Base-by-base conservation (phyloP, 305 asterid genomes). In the Euphrasia arctica region DNA sequence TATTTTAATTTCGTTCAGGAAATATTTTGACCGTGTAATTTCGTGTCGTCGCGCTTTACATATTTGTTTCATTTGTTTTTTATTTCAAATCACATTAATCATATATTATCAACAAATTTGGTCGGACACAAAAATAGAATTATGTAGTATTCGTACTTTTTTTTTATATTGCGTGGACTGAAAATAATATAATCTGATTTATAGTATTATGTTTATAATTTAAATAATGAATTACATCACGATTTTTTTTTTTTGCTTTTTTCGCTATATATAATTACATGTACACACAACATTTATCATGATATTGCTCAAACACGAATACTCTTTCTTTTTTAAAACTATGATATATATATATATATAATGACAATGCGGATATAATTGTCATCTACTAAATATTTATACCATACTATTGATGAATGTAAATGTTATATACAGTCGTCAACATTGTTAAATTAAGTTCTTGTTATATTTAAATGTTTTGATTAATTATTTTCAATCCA, bases 1-100 rank as follows among this genome's bases (percentile, higher is more conserved):
- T 25, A 54, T 57, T 67, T 58, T 28, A 45, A 50, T 41, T 67
- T 50, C 32, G 1, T 54, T 3, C 56, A 14, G 22, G 22, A 13
- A 42, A 3, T 31, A 4, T 9, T 10, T 54, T 22, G 54, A 54
- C 36, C 1, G 34, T 52, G 29, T 54, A 25, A 54, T 54, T 54
- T 54, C 8, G 60, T 28, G 42, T 8, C 29, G 13, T 56, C 12
- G 60, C 41, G 10, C 10, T 58, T 28, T 29, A 58, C 15, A n/a
- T 58, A 29, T 58, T 58, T 58, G 18, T 18, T 42, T 11, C 0
- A 0, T 9, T 22, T 55, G 27, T 11, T 8, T 10, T 29, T n/a
- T 4, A 11, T 0, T 47, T 47, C 52, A 47, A 47, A 47, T 47
- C 18, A 47, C 14, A 3, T 4, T 2, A 47, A 4, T 12, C 1